A percentile compares a stretch with the other conserved stretches of the same genome.
These are phyloP conservation scores for Pseudozyma pruni DNA, from an alignment of 1,284 basidiomycete species.

Conservation along the genomic window DNA sequence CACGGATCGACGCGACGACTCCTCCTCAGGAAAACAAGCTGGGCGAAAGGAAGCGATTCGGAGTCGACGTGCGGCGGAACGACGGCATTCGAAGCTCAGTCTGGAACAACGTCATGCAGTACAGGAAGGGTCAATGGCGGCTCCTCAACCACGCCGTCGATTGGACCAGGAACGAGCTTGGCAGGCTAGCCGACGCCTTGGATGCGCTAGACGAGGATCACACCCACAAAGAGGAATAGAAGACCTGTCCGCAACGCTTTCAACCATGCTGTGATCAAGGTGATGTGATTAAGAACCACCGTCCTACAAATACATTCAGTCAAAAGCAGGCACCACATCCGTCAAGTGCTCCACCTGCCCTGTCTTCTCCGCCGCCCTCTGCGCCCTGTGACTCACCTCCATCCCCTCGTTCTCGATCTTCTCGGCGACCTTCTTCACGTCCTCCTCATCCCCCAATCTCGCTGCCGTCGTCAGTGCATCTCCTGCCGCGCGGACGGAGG, in stretches of 20 bases:
- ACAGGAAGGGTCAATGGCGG: conserved; percentile 33
- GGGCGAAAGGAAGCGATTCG: too few species aligned
- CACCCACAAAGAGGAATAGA: too few species aligned
- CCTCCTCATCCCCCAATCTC: conserved; percentile 17
- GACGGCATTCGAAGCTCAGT: conserved; percentile 4
- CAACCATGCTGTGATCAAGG: too few species aligned
- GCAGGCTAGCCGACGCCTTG: conserved; percentile 23
- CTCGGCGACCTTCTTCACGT: conserved; percentile 16
- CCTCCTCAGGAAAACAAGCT: background rate
- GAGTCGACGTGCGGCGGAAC: too few species aligned
- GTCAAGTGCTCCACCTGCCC: conserved; percentile 31
- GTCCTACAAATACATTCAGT: conserved; percentile 7
- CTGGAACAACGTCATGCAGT: conserved; percentile 17
- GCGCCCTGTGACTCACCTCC: conserved; percentile 29
- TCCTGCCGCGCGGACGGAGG: conserved; percentile 4
- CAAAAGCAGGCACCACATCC: conserved; percentile 39
- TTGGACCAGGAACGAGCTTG: conserved; percentile 41
- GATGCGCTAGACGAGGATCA: conserved; percentile 14
- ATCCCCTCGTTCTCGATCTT: conserved; percentile 13
- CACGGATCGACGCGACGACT: conserved; percentile 2
- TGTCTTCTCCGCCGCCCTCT: conserved; percentile 42
- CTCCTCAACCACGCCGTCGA: conserved; percentile 36
- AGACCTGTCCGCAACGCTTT: too few species aligned
- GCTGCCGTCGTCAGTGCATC: conserved; percentile 25
- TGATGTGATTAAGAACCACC: background rate